Conservation (phyloP, 2,329 filamentous ascomycete genomes). For the Cercospora sp. region DNA sequence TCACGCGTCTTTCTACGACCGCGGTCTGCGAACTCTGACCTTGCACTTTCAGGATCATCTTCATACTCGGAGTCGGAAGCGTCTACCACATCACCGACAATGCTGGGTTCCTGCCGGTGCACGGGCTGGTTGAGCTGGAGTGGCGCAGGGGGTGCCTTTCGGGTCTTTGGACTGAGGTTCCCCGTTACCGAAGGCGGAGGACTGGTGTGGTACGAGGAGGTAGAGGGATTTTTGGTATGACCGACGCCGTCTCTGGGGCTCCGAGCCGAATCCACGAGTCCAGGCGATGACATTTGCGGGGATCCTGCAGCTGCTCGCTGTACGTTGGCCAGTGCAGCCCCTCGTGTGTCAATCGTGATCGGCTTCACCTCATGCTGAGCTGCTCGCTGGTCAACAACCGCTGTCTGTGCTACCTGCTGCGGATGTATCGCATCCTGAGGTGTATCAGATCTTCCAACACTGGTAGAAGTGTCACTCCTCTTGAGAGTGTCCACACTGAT, state of each 20-base stretch:
- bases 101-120: constrained; percentile 20
- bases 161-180: constrained; percentile 42
- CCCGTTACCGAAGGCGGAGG: constrained; percentile 23
- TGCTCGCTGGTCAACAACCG: constrained; percentile 18
- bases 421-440: constrained; percentile 30
- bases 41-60: constrained; percentile 59
- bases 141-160: constrained; percentile 84
- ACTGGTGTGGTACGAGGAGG: constrained; percentile 21
- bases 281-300: constrained; percentile 29
- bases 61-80: constrained; percentile 76
- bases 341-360: constrained; percentile 9
- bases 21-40: constrained; percentile 46
- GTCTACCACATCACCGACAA: constrained; percentile 47
- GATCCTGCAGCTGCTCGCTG: constrained; percentile 26
- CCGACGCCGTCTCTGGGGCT: constrained; percentile 14
- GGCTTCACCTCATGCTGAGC: constrained; percentile 2
- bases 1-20: constrained; percentile 82
- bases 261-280: constrained; percentile 19
- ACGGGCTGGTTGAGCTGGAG: constrained; percentile 59
- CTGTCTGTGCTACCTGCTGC: neutral
- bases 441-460: constrained; percentile 34
- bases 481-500: constrained; percentile 34
- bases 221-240: constrained; percentile 19
- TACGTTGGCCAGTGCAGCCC: constrained; percentile 12
- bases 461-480: constrained; percentile 32